Base-by-base conservation (phyloP, 169 alveolate genomes). In the Plasmodium inui region DNA sequence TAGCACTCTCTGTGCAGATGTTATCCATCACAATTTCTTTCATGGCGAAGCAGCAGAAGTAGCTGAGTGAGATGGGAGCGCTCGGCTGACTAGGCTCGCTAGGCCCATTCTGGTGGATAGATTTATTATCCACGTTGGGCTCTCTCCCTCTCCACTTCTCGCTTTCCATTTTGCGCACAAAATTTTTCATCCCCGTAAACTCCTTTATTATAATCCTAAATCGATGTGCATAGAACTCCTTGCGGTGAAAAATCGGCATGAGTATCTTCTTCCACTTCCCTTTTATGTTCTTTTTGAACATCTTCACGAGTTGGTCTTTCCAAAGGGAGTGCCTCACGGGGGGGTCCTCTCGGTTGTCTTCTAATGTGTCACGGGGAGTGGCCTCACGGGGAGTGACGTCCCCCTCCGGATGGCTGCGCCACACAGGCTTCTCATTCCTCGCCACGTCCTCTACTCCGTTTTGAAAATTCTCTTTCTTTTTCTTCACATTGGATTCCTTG, bases 201-300 rank as follows among this genome's bases (percentile, higher is more conserved):
- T 89, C 94, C 30, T 81, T 28, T 3, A 89, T n/a, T 17, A 80
- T 3, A 44, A 89, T 80, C n/a, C 57, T 37, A 79, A 89, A 79
- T 26, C 50, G 26, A 80, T 89, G 94, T 1, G 28, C 32, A 73
- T 89, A 80, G 71, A 89, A 89, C 4, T 5, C 72, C 17, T 46
- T 89, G 26, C 46, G 26, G 9, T 89, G 76, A 80, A 89, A 89
- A 26, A 89, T 80, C 10, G 91, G 90, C n/a, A 80, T 14, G 28
- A 89, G 76, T 2, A 89, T 80, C 44, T 80, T 89, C 34, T 80
- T 57, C 94, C 94, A 89, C 12, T 89, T 89, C 0, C 90, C 94
- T 80, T 89, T 89, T 57, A 80, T 89, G 30, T 80, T 28, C 34
- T 67, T 78, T 89, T 53, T 73, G 76, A 89, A 89, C 57, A 61